These are phyloP conservation scores for Curvularia lunata DNA, from an alignment of 2,329 filamentous ascomycete genomes.

Conservation along the genomic window DNA sequence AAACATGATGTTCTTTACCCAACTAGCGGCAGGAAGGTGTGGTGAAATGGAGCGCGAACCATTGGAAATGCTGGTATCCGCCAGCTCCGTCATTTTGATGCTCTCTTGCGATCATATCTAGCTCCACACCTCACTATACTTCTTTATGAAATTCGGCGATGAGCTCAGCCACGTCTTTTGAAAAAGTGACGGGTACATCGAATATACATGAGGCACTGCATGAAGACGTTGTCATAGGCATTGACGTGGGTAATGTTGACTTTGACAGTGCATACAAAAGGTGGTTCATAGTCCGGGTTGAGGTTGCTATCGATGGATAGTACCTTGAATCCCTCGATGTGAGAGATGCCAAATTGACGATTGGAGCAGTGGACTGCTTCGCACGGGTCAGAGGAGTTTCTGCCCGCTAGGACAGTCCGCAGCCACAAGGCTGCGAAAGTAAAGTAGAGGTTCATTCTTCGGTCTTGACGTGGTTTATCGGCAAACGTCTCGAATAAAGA, in stretches of 20 bases:
- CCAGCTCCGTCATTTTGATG: conserved; percentile 18
- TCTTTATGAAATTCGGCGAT: conserved; percentile 28
- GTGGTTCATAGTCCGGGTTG: neutral
- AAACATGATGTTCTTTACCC: conserved; percentile 27
- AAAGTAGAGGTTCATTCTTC: no score
- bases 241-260: conserved; percentile 25
- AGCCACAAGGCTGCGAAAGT: neutral
- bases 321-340: neutral
- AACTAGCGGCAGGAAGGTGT: conserved; percentile 24
- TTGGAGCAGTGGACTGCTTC: neutral
- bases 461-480: neutral
- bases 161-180: conserved; percentile 29
- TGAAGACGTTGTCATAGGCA: conserved; percentile 31
- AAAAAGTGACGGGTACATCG: conserved; percentile 13
- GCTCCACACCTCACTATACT: conserved; percentile 19
- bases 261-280: conserved; percentile 33
- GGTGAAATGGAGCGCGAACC: conserved; percentile 28
- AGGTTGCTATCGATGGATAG: neutral
- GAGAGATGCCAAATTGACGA: neutral
- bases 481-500: neutral
- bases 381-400: neutral
- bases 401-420: neutral
- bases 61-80: conserved; percentile 23
- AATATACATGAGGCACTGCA: conserved; percentile 6
- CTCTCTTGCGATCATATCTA: conserved; percentile 21